Evolutionary conservation across 257 asterid genomes (phyloP), one percentile per base, ranked within the genome.

Genomic region (Solanum chmielewskii): DNA sequence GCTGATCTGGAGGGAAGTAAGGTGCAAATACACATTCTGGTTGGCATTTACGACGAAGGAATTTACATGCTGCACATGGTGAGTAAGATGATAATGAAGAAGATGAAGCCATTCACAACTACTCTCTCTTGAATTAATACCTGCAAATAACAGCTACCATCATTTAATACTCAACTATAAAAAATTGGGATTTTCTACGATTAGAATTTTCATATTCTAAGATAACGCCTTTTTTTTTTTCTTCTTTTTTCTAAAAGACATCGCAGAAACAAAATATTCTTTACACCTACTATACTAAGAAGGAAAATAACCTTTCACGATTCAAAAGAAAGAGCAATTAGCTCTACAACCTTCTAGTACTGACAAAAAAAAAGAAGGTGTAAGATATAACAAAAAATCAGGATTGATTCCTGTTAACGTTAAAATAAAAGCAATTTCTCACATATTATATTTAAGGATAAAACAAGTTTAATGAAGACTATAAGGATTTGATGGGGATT

Each of bases 21-120:
- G 97, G 97, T 1, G 97, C 97, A 88, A 94, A 94, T 0, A 94
- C 97, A 91, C 97, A 94, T 88, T 92, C 97, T 80, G 95, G 94
- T 71, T 92, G 93, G 91, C 97, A 94, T 74, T 93, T 94, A 4
- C 97, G 91, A 3, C 97, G 94, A n/a, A 94, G 94, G 90, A 94
- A 93, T 88, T 94, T 94, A 91, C 97, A 94, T 18, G 97, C 97
- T 2, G 97, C 97, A 88, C 97, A 94, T 5, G 97, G 97, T 0
- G 95, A 91, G 84, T 92, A 92, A 16, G 97, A 93, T 3, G 94
- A 91, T 1, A 94, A 91, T 44, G 97, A 92, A 94, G 93, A 45
- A 49, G 66, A 60, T 23, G 70, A 59, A 12, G 86, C 86, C 75
- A 56, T 83, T 35, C 14, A 66, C 76, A 13, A 56, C 13, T 59